Evolutionary conservation across 2,329 filamentous ascomycete genomes (phyloP), one percentile per base, ranked within the genome.

Genomic region (Aspergillus sp.): DNA sequence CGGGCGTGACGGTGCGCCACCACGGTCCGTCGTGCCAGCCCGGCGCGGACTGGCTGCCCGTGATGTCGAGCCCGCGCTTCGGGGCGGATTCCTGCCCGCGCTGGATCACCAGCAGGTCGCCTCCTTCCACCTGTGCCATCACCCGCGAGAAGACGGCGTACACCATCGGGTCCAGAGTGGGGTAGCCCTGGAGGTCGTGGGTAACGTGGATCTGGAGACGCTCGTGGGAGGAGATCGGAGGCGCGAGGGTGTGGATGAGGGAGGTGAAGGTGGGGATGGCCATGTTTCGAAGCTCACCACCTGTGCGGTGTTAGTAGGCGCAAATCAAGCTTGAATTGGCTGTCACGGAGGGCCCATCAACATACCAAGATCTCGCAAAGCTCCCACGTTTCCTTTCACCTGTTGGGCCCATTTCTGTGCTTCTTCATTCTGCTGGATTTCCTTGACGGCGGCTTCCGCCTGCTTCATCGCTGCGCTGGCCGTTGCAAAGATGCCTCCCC

Each of bases 101-200:
- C 74, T 99, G 94, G 55, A 97, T 85, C 50, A 99, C 94, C 49
- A 97, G 81, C 16, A 99, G 80, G 65, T 97, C 94, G 50, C 94
- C 94, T 59, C 94, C 94, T 74, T 99, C 94, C 43, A 99, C 94
- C 75, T 99, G 94, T n/a, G 91, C 84, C 94, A 99, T 99, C 65
- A 99, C 92, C 49, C 91, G 87, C 50, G 88, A 88, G 76, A 99
- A 99, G 58, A 94, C 91, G 52, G 83, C 82, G 74, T 97, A 90
- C 63, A 97, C 90, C 50, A 96, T 82, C 16, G 93, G 91, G 69
- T 97, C 93, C 62, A 99, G 84, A 16, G 90, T 93, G 2, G 94
- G 94, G 70, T 99, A 99, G 61, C 90, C 90, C 61, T 91, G 86
- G 41, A 99, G 83, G 71, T 97, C 94, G 77, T 99, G 94, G 8